These are phyloP conservation scores for Rugonectria rugulosa DNA, from an alignment of 2,329 filamentous ascomycete species.

Conservation along the genomic window DNA sequence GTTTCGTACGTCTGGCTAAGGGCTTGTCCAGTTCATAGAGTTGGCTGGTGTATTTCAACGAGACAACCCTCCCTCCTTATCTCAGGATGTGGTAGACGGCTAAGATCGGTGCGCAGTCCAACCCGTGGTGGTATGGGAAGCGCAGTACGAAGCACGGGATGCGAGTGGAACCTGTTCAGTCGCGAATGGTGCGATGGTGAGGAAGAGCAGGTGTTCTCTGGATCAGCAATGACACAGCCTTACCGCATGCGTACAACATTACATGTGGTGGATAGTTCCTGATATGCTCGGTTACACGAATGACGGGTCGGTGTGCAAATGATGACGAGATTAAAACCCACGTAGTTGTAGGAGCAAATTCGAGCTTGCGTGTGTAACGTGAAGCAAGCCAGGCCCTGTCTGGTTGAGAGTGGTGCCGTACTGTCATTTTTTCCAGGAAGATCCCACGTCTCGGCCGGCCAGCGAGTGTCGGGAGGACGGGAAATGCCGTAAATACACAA, in stretches of 20 bases:
- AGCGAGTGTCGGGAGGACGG: neutral
- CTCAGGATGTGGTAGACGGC: slow-evolving; percentile 5
- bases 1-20: too few relatives aligned
- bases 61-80: slow-evolving; percentile 6
- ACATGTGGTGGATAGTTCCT: neutral
- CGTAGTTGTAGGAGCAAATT: neutral
- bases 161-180: slow-evolving; percentile 24
- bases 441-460: neutral
- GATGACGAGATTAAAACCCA: neutral
- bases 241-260: slow-evolving; percentile 2
- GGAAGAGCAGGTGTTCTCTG: slow-evolving; percentile 17
- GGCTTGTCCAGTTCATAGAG: too few relatives aligned
- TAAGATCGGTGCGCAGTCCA: too few relatives aligned
- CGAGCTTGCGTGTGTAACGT: slow-evolving; percentile 1
- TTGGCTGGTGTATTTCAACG: neutral
- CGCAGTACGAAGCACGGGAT: slow-evolving; percentile 10
- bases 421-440: neutral
- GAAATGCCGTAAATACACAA: too few relatives aligned
- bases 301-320: neutral
- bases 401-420: neutral
- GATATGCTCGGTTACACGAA: slow-evolving; percentile 1
- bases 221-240: slow-evolving; percentile 10
- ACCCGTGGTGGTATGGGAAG: too few relatives aligned
- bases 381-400: neutral
- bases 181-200: slow-evolving; percentile 23